phyloP scores from a whole-genome alignment of 495 filamentous ascomycete species.

The Penicillium antarcticum region DNA sequence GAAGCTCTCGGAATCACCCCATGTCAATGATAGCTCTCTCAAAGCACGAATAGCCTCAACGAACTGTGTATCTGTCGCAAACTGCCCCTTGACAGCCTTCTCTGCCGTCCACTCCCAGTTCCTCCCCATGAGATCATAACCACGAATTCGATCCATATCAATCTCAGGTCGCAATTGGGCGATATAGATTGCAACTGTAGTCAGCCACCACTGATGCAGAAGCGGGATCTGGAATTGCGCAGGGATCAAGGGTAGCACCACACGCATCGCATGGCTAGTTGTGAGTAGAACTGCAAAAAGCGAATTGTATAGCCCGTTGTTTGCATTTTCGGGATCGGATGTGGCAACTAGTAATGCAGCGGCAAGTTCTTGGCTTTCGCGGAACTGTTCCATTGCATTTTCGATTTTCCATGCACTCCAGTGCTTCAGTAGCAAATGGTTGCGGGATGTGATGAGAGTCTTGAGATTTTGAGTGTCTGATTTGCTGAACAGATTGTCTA shows the following conservation, averaged over 20 bases:
- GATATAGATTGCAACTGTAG: conserved; percentile 75
- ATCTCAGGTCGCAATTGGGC: conserved; percentile 69
- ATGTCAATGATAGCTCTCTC: conserved; percentile 70
- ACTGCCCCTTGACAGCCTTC: conserved; percentile 61
- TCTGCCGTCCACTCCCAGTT: conserved; percentile 74
- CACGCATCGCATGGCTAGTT: conserved; percentile 80
- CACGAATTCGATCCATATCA: conserved; percentile 56
- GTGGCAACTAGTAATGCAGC: conserved; percentile 67
- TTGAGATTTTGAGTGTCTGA: conserved; percentile 63
- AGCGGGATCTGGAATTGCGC: conserved; percentile 66
- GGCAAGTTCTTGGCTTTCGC: conserved; percentile 73
- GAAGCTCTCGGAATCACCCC: conserved; percentile 75
- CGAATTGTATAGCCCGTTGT: conserved; percentile 65
- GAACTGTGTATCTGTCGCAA: conserved; percentile 72
- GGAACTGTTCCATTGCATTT: conserved; percentile 65
- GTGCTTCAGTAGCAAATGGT: conserved; percentile 71
- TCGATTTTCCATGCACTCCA: conserved; percentile 81
- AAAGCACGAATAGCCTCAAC: conserved; percentile 79
- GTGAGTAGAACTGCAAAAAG: conserved; percentile 80
- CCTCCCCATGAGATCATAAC: conserved; percentile 57
- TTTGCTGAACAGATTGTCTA: conserved; percentile 55
- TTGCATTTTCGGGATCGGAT: conserved; percentile 24
- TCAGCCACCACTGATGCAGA: conserved; percentile 84
- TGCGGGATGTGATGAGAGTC: conserved; percentile 62
- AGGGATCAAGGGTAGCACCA: conserved; percentile 77